Base-by-base conservation (phyloP, 2,329 filamentous ascomycete species). In the Epicoccum sorghinum region DNA sequence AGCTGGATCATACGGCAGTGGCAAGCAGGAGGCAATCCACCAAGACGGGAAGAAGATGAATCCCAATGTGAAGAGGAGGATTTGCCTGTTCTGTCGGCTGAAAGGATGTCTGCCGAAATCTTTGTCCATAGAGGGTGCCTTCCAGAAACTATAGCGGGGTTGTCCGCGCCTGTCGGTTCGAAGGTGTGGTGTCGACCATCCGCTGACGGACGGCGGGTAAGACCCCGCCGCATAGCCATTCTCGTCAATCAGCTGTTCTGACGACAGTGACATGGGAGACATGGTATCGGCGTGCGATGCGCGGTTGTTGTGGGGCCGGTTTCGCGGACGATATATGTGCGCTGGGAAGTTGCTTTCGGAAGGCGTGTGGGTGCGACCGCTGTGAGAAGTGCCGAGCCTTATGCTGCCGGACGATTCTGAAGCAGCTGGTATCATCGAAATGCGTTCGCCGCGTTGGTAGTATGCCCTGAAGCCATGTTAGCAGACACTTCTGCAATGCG, bases 1-100 rank as follows among this genome's bases (percentile, higher is more conserved):
- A 18, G 79, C 75, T 7, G 86, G 83, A 49, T 82, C 81, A 1
- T 78, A 78, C 8, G 89, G 89, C 6, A 96, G 75, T 1, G 90
- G 89, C 10, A 95, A 78, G 48, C 93, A 81, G 1, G 90, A 84
- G 1, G 88, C 91, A 59, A 91, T 79, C 78, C 67, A 69, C 68
- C 65, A 41, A 91, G 82, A 5, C 90, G 91, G 67, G 46, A 55
- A 55, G 32, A 91, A 85, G 41, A 93, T 77, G 67, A 96, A 96
- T 23, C 91, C 91, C 41, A 88, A 37, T 50, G 87, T 85, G 75
- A 96, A 96, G 43, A 90, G 78, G 47, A 89, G 78, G 27, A 93
- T 82, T 73, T 96, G 91, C 41, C 86, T 77, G 67, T 93, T 93
- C 57, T 89, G 83, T 59, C 84, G 83, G 45, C 86, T 87, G 59